phyloP scores from a whole-genome alignment of 2,329 filamentous ascomycete genomes.

The Colletotrichum sp. region DNA sequence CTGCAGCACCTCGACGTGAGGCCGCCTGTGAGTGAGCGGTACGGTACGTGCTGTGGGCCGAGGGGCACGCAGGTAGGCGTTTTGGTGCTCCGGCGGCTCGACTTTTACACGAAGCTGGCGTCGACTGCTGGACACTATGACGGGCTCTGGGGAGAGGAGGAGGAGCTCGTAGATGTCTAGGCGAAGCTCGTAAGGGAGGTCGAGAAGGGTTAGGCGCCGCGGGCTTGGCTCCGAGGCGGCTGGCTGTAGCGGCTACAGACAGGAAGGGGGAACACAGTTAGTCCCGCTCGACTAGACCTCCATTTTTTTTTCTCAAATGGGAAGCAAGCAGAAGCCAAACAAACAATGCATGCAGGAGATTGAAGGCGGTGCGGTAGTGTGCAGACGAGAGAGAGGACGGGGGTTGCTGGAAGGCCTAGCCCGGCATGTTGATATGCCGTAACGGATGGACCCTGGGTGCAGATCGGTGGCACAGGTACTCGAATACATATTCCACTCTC shows the following conservation, averaged over 20 bases:
- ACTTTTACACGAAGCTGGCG: conserved; percentile 11
- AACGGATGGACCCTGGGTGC: neutral
- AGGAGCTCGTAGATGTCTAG: conserved; percentile 30
- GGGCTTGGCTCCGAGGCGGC: neutral
- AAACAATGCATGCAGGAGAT: neutral
- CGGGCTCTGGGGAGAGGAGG: conserved; percentile 18
- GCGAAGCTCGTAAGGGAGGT: conserved; percentile 30
- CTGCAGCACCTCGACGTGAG: conserved; percentile 29
- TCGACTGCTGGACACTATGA: conserved; percentile 14
- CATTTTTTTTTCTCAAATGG: neutral
- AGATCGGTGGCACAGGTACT: neutral
- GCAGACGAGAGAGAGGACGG: neutral
- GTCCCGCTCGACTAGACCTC: neutral
- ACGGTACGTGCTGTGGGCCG: conserved; percentile 8
- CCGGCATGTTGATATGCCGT: neutral
- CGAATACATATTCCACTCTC: neutral
- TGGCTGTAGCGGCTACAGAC: neutral
- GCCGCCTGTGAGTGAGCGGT: conserved; percentile 8
- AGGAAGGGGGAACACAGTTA: neutral
- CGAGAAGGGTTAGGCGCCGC: conserved; percentile 22
- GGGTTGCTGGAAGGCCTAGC: neutral
- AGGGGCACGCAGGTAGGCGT: conserved; percentile 5
- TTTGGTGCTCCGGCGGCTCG: conserved; percentile 9
- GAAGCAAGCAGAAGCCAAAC: neutral
- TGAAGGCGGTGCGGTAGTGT: neutral